phyloP scores from a whole-genome alignment of 1,284 basidiomycete species.

The Somion occarium region DNA sequence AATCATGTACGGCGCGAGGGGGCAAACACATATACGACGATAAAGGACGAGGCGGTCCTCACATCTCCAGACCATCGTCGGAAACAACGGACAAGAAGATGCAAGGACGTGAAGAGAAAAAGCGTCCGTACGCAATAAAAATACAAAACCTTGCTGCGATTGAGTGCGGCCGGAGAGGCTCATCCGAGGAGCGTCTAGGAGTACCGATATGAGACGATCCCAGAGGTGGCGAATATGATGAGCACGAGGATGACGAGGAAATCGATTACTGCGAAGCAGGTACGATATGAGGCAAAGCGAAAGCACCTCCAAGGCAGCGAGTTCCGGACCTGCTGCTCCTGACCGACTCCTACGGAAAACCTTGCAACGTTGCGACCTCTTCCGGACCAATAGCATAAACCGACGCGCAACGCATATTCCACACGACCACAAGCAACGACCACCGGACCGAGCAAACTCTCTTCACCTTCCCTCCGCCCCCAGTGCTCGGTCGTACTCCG shows the following conservation, averaged over 20 bases:
- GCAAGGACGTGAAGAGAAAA: conserved; percentile 49
- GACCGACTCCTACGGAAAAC: neutral
- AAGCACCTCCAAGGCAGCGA: neutral
- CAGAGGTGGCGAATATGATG: neutral
- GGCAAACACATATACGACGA: conserved; percentile 18
- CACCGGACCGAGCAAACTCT: conserved; percentile 38
- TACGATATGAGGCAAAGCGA: neutral
- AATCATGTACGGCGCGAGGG: conserved; percentile 28
- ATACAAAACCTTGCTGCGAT: conserved; percentile 24
- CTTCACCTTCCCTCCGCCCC: conserved; percentile 55
- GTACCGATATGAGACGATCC: too few species aligned
- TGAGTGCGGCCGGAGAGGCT: neutral
- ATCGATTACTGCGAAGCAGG: neutral
- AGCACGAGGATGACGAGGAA: neutral
- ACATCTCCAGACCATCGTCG: neutral
- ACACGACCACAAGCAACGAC: conserved; percentile 33
- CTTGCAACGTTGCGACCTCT: conserved; percentile 6
- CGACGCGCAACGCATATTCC: conserved; percentile 23
- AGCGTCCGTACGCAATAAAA: conserved; percentile 62
- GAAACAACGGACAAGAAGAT: conserved; percentile 14
- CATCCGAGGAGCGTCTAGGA: neutral
- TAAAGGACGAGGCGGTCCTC: conserved; percentile 24
- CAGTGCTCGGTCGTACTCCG: conserved; percentile 57
- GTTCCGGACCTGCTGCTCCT: conserved; percentile 2
- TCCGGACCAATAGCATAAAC: conserved; percentile 17